A percentile compares a stretch with the other conserved stretches of the same genome.
phyloP scores from a whole-genome alignment of 2,329 filamentous ascomycete genomes.

The Simplicillium sp. region DNA sequence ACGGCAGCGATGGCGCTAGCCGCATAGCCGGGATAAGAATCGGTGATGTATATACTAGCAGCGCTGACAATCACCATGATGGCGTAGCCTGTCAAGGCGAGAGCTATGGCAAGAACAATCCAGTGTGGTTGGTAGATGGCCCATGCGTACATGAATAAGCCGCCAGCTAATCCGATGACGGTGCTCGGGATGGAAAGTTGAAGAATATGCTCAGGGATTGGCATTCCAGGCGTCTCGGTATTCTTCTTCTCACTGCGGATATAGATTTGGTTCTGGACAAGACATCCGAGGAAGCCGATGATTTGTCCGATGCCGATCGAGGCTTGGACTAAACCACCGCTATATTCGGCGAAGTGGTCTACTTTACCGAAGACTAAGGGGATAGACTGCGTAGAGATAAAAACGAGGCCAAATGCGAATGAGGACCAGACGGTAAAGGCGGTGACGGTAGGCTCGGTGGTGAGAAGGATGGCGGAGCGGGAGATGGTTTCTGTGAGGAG shows the following conservation, averaged over 20 bases:
- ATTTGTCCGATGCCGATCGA: constrained; percentile 8
- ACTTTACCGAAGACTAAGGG: constrained; percentile 5
- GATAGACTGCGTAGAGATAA: constrained; percentile 8
- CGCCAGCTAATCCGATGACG: constrained; percentile 5
- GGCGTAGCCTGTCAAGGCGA: constrained; percentile 6
- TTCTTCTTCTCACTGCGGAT: constrained; percentile 1
- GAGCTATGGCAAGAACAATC: constrained; percentile 5
- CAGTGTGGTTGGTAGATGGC: constrained; percentile 7
- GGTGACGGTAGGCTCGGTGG: constrained; percentile 7
- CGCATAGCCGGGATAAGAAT: constrained; percentile 5
- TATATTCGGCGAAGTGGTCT: constrained; percentile 4
- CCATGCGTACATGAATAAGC: constrained; percentile 9
- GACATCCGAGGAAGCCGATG: constrained; percentile 3
- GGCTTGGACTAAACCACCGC: constrained; percentile 5
- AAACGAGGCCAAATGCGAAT: constrained; percentile 8
- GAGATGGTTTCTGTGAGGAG: constrained; percentile 1
- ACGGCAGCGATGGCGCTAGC: constrained; percentile 9
- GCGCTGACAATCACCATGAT: constrained; percentile 7
- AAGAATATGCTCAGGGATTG: constrained; percentile 7
- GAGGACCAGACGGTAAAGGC: constrained; percentile 8
- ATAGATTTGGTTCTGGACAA: constrained; percentile 4
- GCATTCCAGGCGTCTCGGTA: constrained; percentile 1
- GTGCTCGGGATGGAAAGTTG: constrained; percentile 6
- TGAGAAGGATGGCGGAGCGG: constrained; percentile 6
- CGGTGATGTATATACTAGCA: constrained; percentile 7